Base-by-base conservation (phyloP, 352 stramenopile species). In the Phytopythium boreale region DNA sequence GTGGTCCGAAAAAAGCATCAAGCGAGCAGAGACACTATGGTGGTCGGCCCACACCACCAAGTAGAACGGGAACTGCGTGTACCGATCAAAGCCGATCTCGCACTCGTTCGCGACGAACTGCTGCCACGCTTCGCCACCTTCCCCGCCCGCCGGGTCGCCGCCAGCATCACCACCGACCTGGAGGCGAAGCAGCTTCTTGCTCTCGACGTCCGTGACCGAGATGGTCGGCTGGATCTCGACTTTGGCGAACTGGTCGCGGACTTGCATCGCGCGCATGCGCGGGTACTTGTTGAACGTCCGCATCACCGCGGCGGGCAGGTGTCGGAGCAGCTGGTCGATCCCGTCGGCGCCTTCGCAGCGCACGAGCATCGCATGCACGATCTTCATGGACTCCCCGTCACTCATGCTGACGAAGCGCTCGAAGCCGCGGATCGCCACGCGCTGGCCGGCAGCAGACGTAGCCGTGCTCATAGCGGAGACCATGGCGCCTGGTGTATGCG, bases 1-100 rank as follows among this genome's bases (percentile, higher is more conserved):
- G 55, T 87, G 73, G 47, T 87, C 78, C 27, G 71, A 76, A 66
- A 82, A 77, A 29, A 87, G 63, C 50, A 82, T 66, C 15, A 87
- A 36, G 0, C 75, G 68, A 2, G 64, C 67, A 7, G 49, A 26
- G 8, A 67, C 44, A 1, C 50, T 17, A 5, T 56, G 24, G 6
- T 57, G 47, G 37, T 82, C 59, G 0, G 71, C 29, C 74, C 70
- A 82, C 10, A 75, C 61, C 4, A 65, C 64, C 14, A 80, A 8
- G n/a, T 57, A 66, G 63, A 77, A 84, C 1, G 70, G 68, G 9
- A 83, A 69, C 52, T 82, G 44, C 17, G 34, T 55, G 60, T 68
- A 76, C n/a, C 72, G 72, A 47, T 84, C 67, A 29, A 77, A 79
- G 19, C 66, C 41, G 22, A 67, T 34, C n/a, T 77, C 61, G 29